phyloP scores from a whole-genome alignment of 768 basidiomycete genomes.

The Polyporus arcularius region DNA sequence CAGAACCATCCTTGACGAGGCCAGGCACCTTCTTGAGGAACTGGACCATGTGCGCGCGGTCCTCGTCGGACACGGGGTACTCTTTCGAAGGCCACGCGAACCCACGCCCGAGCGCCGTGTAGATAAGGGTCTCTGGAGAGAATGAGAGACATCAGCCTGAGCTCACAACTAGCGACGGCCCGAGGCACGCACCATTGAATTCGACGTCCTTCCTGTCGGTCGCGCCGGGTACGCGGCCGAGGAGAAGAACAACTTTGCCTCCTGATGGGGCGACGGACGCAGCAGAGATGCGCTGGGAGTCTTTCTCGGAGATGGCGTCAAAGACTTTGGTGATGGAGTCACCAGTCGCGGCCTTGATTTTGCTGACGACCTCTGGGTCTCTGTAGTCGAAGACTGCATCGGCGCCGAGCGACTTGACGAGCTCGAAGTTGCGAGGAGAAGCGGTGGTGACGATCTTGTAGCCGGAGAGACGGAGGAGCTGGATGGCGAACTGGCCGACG shows the following conservation, averaged over 20 bases:
- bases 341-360: slow-evolving; percentile 29
- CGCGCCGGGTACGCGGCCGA: slow-evolving; percentile 1
- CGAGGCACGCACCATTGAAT: slow-evolving; percentile 14
- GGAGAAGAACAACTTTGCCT: slow-evolving; percentile 11
- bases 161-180: no score
- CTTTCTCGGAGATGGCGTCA: slow-evolving; percentile 32
- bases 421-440: slow-evolving; percentile 38
- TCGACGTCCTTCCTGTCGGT: slow-evolving; percentile 19
- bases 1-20: slow-evolving; percentile 14
- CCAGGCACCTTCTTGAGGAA: slow-evolving; percentile 14
- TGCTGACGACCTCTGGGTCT: slow-evolving; percentile 30
- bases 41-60: slow-evolving; percentile 18
- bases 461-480: slow-evolving; percentile 44
- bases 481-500: slow-evolving; percentile 40
- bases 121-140: slow-evolving; percentile 9
- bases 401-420: slow-evolving; percentile 44
- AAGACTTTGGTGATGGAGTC: slow-evolving; percentile 28
- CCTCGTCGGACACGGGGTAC: slow-evolving; percentile 13
- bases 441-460: slow-evolving; percentile 47
- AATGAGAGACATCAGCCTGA: background rate
- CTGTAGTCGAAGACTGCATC: slow-evolving; percentile 42
- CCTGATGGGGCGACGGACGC: background rate
- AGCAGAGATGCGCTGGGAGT: slow-evolving; percentile 10
- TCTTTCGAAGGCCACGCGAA: slow-evolving; percentile 6
- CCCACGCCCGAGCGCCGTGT: slow-evolving; percentile 12